A percentile compares a stretch with the other conserved stretches of the same genome.
Conservation (phyloP, 148 eudicot species). For the Oxyria digyna region DNA sequence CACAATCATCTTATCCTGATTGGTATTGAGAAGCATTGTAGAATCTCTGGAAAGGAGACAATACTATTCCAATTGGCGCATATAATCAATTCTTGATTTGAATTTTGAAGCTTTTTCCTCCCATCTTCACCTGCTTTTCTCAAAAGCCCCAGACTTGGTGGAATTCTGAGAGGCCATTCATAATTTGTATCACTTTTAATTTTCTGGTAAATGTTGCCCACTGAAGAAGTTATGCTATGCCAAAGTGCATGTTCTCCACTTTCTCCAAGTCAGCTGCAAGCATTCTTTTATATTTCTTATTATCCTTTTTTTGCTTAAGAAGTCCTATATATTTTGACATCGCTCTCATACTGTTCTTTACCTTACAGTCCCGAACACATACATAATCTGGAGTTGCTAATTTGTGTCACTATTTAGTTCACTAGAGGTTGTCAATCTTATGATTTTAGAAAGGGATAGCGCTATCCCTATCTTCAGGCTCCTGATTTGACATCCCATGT, state of each 20-base stretch:
- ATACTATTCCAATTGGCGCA: background rate
- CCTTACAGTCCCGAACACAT: background rate
- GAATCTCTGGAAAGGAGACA: constrained; percentile 8
- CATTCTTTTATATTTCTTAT: background rate
- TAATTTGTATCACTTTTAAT: background rate
- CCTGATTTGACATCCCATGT: no score
- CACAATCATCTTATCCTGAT: background rate
- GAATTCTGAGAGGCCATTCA: constrained; percentile 5
- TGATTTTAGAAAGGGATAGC: background rate
- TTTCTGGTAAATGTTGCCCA: constrained; percentile 4
- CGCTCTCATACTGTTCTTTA: background rate
- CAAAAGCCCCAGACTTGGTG: background rate
- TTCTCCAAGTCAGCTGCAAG: background rate
- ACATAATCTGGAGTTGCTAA: background rate
- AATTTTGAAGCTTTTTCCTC: background rate
- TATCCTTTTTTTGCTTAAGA: background rate
- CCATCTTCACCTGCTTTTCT: background rate
- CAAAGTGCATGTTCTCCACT: background rate
- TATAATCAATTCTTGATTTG: constrained; percentile 6
- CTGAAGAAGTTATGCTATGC: constrained; percentile 2
- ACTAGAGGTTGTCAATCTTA: background rate
- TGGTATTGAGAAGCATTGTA: background rate
- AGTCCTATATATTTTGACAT: background rate
- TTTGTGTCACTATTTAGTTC: background rate
- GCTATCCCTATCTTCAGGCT: background rate